Conservation (phyloP, 345 rosid genomes). For the Brassica rapa region DNA sequence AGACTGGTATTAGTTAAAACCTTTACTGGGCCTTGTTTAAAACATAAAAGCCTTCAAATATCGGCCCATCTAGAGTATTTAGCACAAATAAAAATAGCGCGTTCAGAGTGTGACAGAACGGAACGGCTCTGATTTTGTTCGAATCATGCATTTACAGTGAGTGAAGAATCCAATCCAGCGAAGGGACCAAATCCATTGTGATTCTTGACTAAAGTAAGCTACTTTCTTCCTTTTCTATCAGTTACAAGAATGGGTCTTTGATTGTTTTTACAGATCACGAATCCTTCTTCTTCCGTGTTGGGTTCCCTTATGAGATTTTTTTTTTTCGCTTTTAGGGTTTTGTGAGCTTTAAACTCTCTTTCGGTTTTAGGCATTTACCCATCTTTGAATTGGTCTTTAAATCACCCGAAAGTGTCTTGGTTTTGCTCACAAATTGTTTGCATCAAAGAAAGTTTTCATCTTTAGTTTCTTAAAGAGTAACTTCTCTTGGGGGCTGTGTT, state of each 20-base stretch:
- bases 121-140: background rate
- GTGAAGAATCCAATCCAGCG: background rate
- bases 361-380: background rate
- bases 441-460: conserved; percentile 3
- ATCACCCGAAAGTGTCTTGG: background rate
- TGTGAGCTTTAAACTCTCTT: background rate
- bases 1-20: no score
- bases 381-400: background rate
- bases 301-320: background rate
- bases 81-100: background rate
- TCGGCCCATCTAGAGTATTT: background rate
- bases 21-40: background rate
- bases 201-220: background rate
- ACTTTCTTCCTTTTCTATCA: no score
- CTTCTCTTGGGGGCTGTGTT: background rate
- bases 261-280: background rate
- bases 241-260: background rate
- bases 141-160: background rate
- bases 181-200: background rate
- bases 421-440: background rate
- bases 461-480: background rate
- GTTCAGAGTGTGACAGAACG: background rate
- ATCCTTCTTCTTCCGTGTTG: background rate
- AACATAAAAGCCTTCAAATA: background rate
- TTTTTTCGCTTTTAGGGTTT: background rate